A percentile compares a stretch with the other conserved stretches of the same genome.
Evolutionary conservation across 352 stramenopile genomes (phyloP).

Genomic region (Plasmopara muralis): DNA sequence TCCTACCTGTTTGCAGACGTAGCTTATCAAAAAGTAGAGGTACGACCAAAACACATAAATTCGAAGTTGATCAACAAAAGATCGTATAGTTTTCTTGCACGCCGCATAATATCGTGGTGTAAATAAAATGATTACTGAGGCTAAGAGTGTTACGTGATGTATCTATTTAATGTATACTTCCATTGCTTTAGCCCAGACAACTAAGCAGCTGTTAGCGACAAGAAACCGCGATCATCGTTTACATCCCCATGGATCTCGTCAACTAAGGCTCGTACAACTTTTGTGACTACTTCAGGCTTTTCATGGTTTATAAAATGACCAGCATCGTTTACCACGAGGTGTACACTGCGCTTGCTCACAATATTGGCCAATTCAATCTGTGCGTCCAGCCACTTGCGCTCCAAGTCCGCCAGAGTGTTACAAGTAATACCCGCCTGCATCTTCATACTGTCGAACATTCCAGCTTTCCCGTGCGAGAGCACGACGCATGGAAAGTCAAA

Average conservation of each 20-base stretch:
- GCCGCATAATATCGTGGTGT: no score
- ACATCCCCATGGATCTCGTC: constrained; percentile 29
- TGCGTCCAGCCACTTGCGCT: constrained; percentile 59
- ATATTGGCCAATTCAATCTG: constrained; percentile 47
- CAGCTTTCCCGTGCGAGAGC: constrained; percentile 52
- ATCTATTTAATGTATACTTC: no score
- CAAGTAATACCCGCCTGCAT: constrained; percentile 39
- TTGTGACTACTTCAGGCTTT: constrained; percentile 49
- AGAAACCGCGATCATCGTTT: constrained; percentile 19
- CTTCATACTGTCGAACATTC: constrained; percentile 71
- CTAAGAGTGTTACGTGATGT: no score
- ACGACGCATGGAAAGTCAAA: constrained; percentile 65
- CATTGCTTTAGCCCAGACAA: not conserved
- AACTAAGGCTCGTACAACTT: constrained; percentile 54
- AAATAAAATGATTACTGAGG: no score
- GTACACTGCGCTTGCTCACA: constrained; percentile 34
- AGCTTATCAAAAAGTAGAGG: no score
- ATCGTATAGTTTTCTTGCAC: no score
- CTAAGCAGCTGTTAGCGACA: constrained; percentile 18
- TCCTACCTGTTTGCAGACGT: no score
- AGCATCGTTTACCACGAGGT: constrained; percentile 45
- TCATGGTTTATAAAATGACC: constrained; percentile 76
- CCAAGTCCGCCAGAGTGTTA: constrained; percentile 34
- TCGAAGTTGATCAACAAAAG: no score
- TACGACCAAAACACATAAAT: no score